Percentiles rank a stretch among this genome's conserved stretches.
Conservation (phyloP, 2,329 filamentous ascomycete species). For the Ascochyta clinopodiicola region DNA sequence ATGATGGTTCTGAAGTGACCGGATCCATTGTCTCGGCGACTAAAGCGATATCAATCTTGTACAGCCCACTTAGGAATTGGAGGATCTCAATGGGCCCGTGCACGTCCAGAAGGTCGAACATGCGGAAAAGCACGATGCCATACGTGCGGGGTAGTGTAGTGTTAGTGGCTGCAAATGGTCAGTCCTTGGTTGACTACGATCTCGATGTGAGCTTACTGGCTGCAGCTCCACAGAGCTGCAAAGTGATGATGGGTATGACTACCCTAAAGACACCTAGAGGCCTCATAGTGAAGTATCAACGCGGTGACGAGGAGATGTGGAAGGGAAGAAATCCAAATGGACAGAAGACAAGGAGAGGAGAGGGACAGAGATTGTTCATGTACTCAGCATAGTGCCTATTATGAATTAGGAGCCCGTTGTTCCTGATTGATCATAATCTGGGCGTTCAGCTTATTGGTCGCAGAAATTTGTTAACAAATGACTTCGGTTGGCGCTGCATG, state of each 20-base stretch:
- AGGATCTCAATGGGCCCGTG: conserved; percentile 54
- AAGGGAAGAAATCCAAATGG: neutral
- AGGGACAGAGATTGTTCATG: neutral
- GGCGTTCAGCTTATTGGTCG: neutral
- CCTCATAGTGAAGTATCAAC: neutral
- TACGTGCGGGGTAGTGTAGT: conserved; percentile 27
- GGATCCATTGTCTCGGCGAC: conserved; percentile 38
- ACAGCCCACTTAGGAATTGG: conserved; percentile 34
- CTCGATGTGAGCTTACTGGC: neutral
- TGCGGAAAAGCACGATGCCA: conserved; percentile 37
- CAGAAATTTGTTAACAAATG: neutral
- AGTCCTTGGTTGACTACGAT: neutral
- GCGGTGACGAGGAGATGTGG: neutral
- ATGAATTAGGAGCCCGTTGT: neutral
- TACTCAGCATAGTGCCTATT: neutral
- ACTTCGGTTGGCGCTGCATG: neutral
- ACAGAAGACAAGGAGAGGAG: neutral
- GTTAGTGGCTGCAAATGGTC: conserved; percentile 5
- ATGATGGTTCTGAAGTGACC: conserved; percentile 30
- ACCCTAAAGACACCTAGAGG: neutral
- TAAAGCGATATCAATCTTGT: conserved; percentile 30
- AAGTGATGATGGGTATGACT: neutral
- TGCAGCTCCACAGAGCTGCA: neutral
- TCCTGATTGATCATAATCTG: conserved; percentile 4
- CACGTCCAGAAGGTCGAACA: conserved; percentile 38